Evolutionary conservation across 805 yeast genomes (phyloP), one percentile per base, ranked within the genome.

Genomic region (Sporopachydermia quercuum): DNA sequence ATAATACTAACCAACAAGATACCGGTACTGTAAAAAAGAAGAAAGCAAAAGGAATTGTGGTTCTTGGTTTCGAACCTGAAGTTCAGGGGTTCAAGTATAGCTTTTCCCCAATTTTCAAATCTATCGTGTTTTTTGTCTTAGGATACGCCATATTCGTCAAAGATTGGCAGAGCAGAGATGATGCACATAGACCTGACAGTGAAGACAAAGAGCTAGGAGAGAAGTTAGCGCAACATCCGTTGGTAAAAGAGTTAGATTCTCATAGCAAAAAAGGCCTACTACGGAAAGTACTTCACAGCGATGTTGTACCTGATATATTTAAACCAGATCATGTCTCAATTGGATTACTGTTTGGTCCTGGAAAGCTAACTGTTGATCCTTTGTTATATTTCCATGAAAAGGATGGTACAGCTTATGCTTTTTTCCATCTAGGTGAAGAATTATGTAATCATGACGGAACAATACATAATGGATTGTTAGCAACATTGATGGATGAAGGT

Each of bases 401-500:
- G 18, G 61, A 63, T 1, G 73, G 74, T 1, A 71, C 71, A 46
- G 50, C 80, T 42, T 68, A 69, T 4, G 74, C 78, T 1, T 76
- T 83, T 49, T 75, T 75, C 48, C 86, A 82, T 49, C 54, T 87
- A 33, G 96, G 96, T 2, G 53, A 61, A 3, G 65, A 68, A 30
- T 54, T 86, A 33, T 64, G 75, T 4, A 83, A 87, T 39, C 72
- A 70, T 38, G 80, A 77, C 38, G 83, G 83, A 1, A 73, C 74
- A 39, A 71, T 89, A 15, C 94, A 85, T 53, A 79, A 81, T 49
- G 96, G 96, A 3, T 65, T 87, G 3, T 58, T 83, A 3, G 70
- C 93, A 2, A 76, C 94, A 2, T 55, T 89, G 11, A 47, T 89
- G 40, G 97, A 89, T 57, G 96, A 87, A 54, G 78, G 80, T 0